phyloP scores from a whole-genome alignment of 352 stramenopile species.

The Aphanomyces stellatus region DNA sequence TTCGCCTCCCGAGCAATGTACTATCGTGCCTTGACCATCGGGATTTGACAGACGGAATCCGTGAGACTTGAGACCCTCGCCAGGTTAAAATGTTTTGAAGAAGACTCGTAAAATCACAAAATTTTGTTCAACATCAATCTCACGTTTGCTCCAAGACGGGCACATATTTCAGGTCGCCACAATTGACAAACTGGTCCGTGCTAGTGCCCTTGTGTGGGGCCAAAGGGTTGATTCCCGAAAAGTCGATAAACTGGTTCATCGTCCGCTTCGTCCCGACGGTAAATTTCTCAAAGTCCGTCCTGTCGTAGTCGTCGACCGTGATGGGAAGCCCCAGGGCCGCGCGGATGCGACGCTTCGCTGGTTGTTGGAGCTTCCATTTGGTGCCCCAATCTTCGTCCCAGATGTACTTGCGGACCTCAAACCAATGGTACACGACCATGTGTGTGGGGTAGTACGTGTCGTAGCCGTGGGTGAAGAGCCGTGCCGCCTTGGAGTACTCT shows the following conservation, averaged over 20 bases:
- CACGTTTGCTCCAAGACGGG: slow-evolving; percentile 17
- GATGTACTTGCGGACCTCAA: slow-evolving; percentile 72
- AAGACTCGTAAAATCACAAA: too few relatives aligned
- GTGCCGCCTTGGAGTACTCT: slow-evolving; percentile 65
- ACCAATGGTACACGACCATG: slow-evolving; percentile 74
- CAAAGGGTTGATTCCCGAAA: slow-evolving; percentile 66
- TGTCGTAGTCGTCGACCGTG: slow-evolving; percentile 60
- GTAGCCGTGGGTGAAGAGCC: slow-evolving; percentile 70
- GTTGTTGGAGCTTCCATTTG: slow-evolving; percentile 59
- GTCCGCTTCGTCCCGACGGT: slow-evolving; percentile 62
- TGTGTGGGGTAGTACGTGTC: slow-evolving; percentile 70
- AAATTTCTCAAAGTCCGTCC: slow-evolving; percentile 62
- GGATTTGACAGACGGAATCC: too few relatives aligned
- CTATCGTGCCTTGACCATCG: too few relatives aligned
- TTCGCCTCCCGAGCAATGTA: too few relatives aligned
- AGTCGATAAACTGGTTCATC: slow-evolving; percentile 69
- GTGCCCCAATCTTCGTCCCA: slow-evolving; percentile 73
- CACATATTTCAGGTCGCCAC: slow-evolving; percentile 56
- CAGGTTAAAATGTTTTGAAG: too few relatives aligned
- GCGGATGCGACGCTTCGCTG: slow-evolving; percentile 65
- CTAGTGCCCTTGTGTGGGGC: slow-evolving; percentile 43
- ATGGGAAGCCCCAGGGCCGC: slow-evolving; percentile 48
- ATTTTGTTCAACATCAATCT: too few relatives aligned
- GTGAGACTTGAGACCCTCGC: too few relatives aligned
- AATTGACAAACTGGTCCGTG: slow-evolving; percentile 65